Evolutionary conservation across 179 eudicot species (phyloP).

Genomic region (Carnegiea gigantea): DNA sequence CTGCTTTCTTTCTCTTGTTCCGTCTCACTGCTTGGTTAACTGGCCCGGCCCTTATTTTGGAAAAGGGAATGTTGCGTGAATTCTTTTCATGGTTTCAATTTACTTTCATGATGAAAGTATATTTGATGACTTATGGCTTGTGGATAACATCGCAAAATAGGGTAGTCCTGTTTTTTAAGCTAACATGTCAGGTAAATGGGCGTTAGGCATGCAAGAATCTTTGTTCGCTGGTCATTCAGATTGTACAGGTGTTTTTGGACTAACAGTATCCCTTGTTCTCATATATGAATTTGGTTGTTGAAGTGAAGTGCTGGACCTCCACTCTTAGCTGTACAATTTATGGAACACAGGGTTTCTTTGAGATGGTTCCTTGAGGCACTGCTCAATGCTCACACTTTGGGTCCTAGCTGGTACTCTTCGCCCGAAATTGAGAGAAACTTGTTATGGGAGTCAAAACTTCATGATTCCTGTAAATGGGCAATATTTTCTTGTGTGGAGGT

Average conservation of each 20-base stretch:
- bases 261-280: background rate
- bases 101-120: background rate
- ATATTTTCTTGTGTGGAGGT: background rate
- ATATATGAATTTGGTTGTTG: background rate
- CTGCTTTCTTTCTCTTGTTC: no score
- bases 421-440: background rate
- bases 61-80: background rate
- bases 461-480: background rate
- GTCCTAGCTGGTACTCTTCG: background rate
- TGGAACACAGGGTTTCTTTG: background rate
- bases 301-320: background rate
- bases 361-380: background rate
- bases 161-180: background rate
- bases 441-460: background rate
- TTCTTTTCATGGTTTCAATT: background rate
- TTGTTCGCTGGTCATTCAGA: background rate
- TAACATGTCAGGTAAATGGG: background rate
- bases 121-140: background rate
- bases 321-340: background rate
- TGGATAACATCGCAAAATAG: background rate
- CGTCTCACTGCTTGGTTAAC: no score
- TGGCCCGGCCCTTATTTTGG: background rate
- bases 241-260: background rate
- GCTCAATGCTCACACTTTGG: slow-evolving; percentile 1
- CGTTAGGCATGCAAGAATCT: background rate